Conservation (phyloP, 2,329 filamentous ascomycete genomes). For the Alternaria dauci region DNA sequence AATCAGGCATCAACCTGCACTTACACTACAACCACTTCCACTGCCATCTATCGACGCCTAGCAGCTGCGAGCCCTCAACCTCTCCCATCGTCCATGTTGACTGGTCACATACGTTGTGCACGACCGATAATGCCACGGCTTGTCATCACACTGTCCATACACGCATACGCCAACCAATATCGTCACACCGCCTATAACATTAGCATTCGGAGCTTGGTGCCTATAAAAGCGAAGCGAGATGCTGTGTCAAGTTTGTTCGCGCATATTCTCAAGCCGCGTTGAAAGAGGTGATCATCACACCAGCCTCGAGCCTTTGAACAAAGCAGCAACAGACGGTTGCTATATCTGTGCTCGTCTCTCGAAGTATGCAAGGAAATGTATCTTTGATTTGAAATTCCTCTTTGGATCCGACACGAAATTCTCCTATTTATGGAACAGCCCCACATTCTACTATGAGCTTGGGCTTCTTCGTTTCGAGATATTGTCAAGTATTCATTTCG, state of each 20-base stretch:
- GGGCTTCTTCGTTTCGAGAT: no score
- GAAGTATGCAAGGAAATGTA: neutral
- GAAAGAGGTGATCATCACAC: neutral
- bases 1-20: neutral
- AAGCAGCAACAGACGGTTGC: neutral
- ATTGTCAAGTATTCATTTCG: no score
- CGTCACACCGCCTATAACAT: no score
- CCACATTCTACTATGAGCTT: no score
- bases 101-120: no score
- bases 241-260: neutral
- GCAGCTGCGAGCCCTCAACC: neutral
- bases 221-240: neutral
- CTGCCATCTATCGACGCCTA: neutral
- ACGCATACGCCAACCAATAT: no score
- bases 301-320: neutral
- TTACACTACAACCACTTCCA: neutral
- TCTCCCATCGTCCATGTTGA: neutral
- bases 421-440: no score
- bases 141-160: no score
- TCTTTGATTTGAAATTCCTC: neutral
- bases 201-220: no score
- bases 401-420: neutral
- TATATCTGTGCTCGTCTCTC: neutral
- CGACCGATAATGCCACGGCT: no score
- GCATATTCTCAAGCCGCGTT: neutral